Base-by-base conservation (phyloP, 176 grass and related monocot species). In the Thalia dealbata region DNA sequence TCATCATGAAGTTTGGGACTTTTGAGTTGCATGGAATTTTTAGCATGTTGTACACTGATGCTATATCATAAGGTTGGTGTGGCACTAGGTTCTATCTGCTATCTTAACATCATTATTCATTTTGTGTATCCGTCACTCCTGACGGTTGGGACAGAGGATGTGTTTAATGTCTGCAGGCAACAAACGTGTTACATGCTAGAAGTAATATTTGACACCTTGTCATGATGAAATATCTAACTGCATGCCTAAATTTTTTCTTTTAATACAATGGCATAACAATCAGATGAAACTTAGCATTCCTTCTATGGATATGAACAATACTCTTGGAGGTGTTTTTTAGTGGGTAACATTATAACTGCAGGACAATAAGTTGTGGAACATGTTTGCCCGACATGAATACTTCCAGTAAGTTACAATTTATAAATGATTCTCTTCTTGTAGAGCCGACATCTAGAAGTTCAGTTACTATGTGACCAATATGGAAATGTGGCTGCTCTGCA, bases 381-480 rank as follows among this genome's bases (percentile, higher is more conserved):
- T 63, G 61, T 14, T 63, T 63, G 27, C 61, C 61, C 29, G 24
- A 29, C 13, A 28, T 62, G 59, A 62, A 23, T 26, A 62, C n/a
- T n/a, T n/a, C n/a, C n/a, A n/a, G n/a, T n/a, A n/a, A n/a, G n/a
- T n/a, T n/a, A n/a, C 12, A 62, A 22, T 11, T 60, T 23, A n/a
- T 60, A 23, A 60, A 22, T 52, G 51, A 52, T 16, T 13, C 15
- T 52, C 2, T 16, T 13, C 15, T 82, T 68, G 41, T 74, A 99
- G 95, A 99, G 95, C 54, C 95, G 95, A 26, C 95, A 99, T 88
- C 74, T 97, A 64, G 90, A 97, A 87, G 95, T 97, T 86, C 95
- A 97, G 63, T 82, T 97, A 61, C 85, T 97, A 15, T 97, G 90
- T 59, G 90, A 99, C 52, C 83, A 99, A 75, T 91, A 99, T 88